phyloP scores from a whole-genome alignment of 345 rosid species.

The Populus alba region DNA sequence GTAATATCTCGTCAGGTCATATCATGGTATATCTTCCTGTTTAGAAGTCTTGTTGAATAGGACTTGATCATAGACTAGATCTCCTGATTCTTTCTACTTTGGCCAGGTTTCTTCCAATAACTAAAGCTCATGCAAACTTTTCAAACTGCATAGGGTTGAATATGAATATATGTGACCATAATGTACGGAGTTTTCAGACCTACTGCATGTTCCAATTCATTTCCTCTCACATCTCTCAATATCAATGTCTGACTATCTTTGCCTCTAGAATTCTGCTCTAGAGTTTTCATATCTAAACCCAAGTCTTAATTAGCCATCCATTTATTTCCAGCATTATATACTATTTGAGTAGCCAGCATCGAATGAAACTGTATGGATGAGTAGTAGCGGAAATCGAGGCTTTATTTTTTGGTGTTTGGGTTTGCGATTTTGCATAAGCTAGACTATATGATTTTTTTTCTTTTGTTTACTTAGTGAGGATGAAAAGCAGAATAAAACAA shows the following conservation, averaged over 20 bases:
- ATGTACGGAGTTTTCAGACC: not conserved
- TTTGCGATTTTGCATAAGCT: no score
- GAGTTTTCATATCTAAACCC: not conserved
- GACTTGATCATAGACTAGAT: not conserved
- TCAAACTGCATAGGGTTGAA: not conserved
- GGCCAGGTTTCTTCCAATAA: not conserved
- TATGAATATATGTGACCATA: not conserved
- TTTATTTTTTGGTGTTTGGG: no score
- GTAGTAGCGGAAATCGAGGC: no score
- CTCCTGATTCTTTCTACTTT: not conserved
- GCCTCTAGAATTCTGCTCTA: not conserved
- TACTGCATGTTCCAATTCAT: not conserved
- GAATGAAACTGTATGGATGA: no score
- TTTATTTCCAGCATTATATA: no score
- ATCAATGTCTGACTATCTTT: not conserved
- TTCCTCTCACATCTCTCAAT: not conserved
- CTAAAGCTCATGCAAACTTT: not conserved
- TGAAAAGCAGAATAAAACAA: no score
- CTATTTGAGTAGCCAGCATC: no score
- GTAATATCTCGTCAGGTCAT: not conserved
- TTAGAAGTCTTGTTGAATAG: not conserved
- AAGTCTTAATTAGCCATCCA: not conserved
- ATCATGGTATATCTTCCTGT: not conserved
- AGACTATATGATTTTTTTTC: no score
- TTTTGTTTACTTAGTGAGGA: no score